phyloP scores from a whole-genome alignment of 1,139 yeast species.

The Yamadazyma epiphylla region DNA sequence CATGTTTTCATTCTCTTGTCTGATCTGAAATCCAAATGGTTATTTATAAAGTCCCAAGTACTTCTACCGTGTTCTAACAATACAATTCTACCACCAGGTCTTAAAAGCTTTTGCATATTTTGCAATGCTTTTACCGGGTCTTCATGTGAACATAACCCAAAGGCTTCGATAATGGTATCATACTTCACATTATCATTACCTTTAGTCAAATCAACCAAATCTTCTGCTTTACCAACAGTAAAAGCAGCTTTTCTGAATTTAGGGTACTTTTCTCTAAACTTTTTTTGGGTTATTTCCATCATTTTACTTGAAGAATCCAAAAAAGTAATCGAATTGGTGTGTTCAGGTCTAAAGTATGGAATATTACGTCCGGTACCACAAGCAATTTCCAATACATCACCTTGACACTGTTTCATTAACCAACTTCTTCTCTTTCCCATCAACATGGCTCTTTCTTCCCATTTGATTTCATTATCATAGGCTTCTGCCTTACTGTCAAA shows the following conservation, averaged over 20 bases:
- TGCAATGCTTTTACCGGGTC: slow-evolving; percentile 82
- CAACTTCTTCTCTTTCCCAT: slow-evolving; percentile 83
- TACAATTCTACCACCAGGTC: slow-evolving; percentile 89
- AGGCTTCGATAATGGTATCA: slow-evolving; percentile 90
- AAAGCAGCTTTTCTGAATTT: slow-evolving; percentile 70
- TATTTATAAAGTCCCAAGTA: slow-evolving; percentile 70
- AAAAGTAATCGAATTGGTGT: slow-evolving; percentile 71
- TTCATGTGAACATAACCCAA: slow-evolving; percentile 93
- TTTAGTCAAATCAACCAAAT: slow-evolving; percentile 55
- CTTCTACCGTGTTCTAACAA: slow-evolving; percentile 92
- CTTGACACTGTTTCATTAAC: slow-evolving; percentile 73
- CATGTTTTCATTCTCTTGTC: slow-evolving; percentile 81
- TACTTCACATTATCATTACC: slow-evolving; percentile 50
- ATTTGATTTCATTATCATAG: slow-evolving; percentile 78
- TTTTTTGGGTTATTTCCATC: slow-evolving; percentile 78
- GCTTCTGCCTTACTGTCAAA: slow-evolving; percentile 76
- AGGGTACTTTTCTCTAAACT: slow-evolving; percentile 67
- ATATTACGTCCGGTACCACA: slow-evolving; percentile 96
- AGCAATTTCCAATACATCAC: slow-evolving; percentile 91
- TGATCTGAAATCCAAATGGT: slow-evolving; percentile 78
- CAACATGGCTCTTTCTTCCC: slow-evolving; percentile 81
- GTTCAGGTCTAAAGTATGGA: slow-evolving; percentile 60
- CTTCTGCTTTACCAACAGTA: slow-evolving; percentile 92
- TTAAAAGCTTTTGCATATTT: slow-evolving; percentile 67
- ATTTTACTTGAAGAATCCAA: slow-evolving; percentile 79